Percentiles rank a stretch among this genome's conserved stretches.
Evolutionary conservation across 1,284 basidiomycete genomes (phyloP).

Genomic region (Trametes sp.): DNA sequence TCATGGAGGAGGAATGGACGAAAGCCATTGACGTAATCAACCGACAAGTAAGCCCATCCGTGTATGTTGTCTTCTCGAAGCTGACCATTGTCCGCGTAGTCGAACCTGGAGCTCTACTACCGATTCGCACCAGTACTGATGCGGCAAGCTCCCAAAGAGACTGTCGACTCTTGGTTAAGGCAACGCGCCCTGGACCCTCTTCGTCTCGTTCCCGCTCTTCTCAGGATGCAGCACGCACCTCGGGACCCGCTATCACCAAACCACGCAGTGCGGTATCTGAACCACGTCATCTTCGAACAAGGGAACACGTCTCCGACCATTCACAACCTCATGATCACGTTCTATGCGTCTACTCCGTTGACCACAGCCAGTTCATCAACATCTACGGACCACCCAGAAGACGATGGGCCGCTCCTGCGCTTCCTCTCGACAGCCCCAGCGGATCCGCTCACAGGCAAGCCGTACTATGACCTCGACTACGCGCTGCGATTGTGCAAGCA

Average conservation of each 20-base stretch:
- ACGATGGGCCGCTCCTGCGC: conserved; percentile 84
- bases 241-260: conserved; percentile 77
- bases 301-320: conserved; percentile 86
- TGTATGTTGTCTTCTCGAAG: conserved; percentile 6
- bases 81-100: conserved; percentile 53
- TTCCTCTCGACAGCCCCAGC: conserved; percentile 88
- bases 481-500: conserved; percentile 92
- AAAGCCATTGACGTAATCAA: conserved; percentile 91
- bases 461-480: conserved; percentile 98
- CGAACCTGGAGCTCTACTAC: conserved; percentile 91
- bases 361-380: conserved; percentile 40
- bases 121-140: conserved; percentile 90
- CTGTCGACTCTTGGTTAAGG: conserved; percentile 92
- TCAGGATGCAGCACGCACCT: conserved; percentile 78
- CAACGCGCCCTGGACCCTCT: conserved; percentile 83
- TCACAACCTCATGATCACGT: conserved; percentile 94
- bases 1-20: conserved; percentile 90
- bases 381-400: conserved; percentile 53
- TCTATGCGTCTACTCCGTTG: conserved; percentile 69
- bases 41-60: conserved; percentile 68
- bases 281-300: conserved; percentile 83
- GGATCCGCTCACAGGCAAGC: conserved; percentile 84
- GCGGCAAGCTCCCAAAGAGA: conserved; percentile 86
- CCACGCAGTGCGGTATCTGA: conserved; percentile 90
- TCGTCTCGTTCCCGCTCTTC: conserved; percentile 89